Percentiles rank a stretch among this genome's conserved stretches.
phyloP scores from a whole-genome alignment of 2,329 filamentous ascomycete species.

The Colletotrichum eleusines region DNA sequence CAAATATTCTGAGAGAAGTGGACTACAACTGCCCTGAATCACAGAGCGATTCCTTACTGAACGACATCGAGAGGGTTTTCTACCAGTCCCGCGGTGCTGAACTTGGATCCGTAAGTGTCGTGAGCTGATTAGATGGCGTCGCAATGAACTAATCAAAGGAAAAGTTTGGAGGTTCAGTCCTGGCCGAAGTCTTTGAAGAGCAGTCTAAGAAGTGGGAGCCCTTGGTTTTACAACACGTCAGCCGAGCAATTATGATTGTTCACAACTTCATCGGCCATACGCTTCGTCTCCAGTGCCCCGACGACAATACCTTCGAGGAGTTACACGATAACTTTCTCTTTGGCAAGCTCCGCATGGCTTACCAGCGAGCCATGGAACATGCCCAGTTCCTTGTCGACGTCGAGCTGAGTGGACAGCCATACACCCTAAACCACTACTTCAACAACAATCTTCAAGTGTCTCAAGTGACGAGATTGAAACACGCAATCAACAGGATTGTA shows the following conservation, averaged over 20 bases:
- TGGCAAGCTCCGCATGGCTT: slow-evolving; percentile 59
- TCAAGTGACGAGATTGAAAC: slow-evolving; percentile 38
- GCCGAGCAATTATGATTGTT: slow-evolving; percentile 62
- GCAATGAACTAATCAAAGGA: not conserved
- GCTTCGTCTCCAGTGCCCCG: slow-evolving; percentile 57
- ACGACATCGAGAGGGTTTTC: slow-evolving; percentile 47
- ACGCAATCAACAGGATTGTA: not conserved
- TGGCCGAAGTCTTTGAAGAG: slow-evolving; percentile 61
- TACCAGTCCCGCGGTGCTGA: slow-evolving; percentile 63
- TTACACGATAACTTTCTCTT: slow-evolving; percentile 58
- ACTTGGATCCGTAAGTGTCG: slow-evolving; percentile 59
- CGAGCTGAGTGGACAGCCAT: slow-evolving; percentile 59
- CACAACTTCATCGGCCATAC: slow-evolving; percentile 64
- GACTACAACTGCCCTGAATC: slow-evolving; percentile 42
- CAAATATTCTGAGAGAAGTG: slow-evolving; percentile 48
- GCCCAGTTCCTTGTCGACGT: slow-evolving; percentile 64
- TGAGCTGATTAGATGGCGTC: not conserved
- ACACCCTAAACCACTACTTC: slow-evolving; percentile 68
- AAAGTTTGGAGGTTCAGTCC: slow-evolving; percentile 54
- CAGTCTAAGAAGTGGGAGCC: slow-evolving; percentile 67
- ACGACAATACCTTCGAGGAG: slow-evolving; percentile 56
- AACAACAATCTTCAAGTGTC: slow-evolving; percentile 52
- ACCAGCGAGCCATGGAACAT: slow-evolving; percentile 62
- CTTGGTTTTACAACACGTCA: slow-evolving; percentile 62
- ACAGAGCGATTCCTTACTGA: slow-evolving; percentile 51